Evolutionary conservation across 2,329 filamentous ascomycete species (phyloP).

Genomic region (Ophiostoma sp.): DNA sequence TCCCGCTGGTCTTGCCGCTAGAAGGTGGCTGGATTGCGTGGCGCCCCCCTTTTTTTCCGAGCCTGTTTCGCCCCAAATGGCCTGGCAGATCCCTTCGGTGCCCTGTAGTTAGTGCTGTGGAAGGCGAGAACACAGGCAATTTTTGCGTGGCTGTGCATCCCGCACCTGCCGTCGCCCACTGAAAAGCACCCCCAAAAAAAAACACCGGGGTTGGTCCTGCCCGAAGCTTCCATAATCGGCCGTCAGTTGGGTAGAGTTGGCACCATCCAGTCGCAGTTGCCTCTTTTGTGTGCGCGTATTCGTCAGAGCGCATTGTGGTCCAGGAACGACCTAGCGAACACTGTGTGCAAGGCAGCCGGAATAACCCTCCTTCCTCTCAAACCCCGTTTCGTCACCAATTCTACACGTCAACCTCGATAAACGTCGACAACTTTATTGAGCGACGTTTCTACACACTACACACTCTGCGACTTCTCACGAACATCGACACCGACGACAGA

Average conservation of each 20-base stretch:
- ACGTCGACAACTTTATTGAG: not conserved
- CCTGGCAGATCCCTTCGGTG: not conserved
- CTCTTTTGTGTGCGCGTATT: constrained; percentile 16
- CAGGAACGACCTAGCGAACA: not conserved
- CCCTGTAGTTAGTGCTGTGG: not conserved
- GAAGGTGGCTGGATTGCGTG: constrained; percentile 18
- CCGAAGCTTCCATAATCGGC: constrained; percentile 11
- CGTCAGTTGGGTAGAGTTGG: no score
- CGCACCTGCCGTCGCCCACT: constrained; percentile 19
- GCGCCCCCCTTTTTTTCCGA: not conserved
- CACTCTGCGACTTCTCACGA: not conserved
- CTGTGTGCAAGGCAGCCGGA: constrained; percentile 23
- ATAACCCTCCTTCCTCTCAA: constrained; percentile 20
- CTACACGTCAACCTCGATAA: constrained; percentile 11
- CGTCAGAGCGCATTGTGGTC: constrained; percentile 14
- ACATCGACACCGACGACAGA: not conserved
- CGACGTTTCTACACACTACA: not conserved
- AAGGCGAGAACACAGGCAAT: not conserved
- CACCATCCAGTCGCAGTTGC: constrained; percentile 12
- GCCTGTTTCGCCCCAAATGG: not conserved
- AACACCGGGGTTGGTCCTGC: not conserved
- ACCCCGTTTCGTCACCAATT: constrained; percentile 11
- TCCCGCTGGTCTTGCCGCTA: constrained; percentile 15
- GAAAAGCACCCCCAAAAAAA: not conserved
- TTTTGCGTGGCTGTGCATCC: constrained; percentile 25